Conservation (phyloP, 2,329 filamentous ascomycete genomes). For the Colletotrichum neosansevieriae region DNA sequence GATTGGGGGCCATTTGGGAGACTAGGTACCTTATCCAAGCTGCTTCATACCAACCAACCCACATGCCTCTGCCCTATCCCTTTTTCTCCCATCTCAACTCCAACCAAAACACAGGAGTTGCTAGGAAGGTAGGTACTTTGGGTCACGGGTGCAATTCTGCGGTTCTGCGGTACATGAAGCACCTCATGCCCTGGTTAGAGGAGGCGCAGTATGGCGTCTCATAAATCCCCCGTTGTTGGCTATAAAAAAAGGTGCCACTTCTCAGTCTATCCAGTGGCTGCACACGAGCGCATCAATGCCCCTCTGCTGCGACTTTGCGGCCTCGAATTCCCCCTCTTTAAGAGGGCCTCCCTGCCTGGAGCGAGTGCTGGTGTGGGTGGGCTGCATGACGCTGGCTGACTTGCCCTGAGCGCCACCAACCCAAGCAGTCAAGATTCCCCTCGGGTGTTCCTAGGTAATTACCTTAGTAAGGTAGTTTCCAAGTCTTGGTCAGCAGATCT, state of each 20-base stretch:
- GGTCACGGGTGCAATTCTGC: no score
- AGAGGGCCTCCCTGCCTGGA: not conserved
- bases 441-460: not conserved
- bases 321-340: slow-evolving; percentile 3
- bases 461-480: not conserved
- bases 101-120: no score
- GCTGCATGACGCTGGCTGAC: slow-evolving; percentile 14
- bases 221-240: no score
- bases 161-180: no score
- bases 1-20: no score
- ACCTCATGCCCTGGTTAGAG: no score
- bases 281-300: slow-evolving; percentile 16
- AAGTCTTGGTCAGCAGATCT: slow-evolving; percentile 3
- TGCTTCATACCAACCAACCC: no score
- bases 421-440: not conserved
- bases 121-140: no score
- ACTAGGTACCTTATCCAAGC: no score
- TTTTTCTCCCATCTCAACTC: no score
- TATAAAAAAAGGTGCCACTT: not conserved
- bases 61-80: no score
- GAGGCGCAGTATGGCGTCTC: no score
- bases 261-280: slow-evolving; percentile 7
- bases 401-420: slow-evolving; percentile 33
- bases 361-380: not conserved
- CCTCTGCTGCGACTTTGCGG: slow-evolving; percentile 4